phyloP scores from a whole-genome alignment of 345 rosid genomes.

The Citrus reticulata region DNA sequence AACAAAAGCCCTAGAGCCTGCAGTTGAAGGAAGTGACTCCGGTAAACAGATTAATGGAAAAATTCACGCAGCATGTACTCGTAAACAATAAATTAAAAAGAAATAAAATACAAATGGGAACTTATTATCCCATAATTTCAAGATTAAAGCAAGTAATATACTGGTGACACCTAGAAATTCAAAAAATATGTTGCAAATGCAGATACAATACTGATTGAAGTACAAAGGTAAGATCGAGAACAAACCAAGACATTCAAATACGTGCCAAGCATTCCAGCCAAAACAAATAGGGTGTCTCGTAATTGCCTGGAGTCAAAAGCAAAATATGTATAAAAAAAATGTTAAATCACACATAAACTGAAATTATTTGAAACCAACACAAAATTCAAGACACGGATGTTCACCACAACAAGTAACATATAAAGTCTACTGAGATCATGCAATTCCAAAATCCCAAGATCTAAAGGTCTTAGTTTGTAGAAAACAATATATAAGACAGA shows the following conservation, averaged over 20 bases:
- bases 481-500: background rate
- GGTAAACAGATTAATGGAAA: background rate
- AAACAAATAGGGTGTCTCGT: conserved; percentile 52
- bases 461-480: background rate
- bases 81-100: background rate
- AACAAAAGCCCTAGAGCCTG: conserved; percentile 91
- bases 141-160: background rate
- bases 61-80: conserved; percentile 1
- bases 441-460: background rate
- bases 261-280: conserved; percentile 91
- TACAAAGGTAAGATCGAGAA: conserved; percentile 18
- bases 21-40: conserved; percentile 25
- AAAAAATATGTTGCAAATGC: background rate
- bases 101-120: background rate
- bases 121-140: background rate
- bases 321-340: background rate
- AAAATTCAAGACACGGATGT: background rate
- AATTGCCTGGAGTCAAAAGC: conserved; percentile 52
- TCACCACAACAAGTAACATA: background rate
- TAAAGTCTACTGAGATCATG: background rate
- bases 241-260: conserved; percentile 85
- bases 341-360: background rate
- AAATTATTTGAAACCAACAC: conserved; percentile 5
- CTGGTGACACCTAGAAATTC: background rate
- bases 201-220: background rate